Base-by-base conservation (phyloP, 805 yeast genomes). In the Barnettozyma vustinii region DNA sequence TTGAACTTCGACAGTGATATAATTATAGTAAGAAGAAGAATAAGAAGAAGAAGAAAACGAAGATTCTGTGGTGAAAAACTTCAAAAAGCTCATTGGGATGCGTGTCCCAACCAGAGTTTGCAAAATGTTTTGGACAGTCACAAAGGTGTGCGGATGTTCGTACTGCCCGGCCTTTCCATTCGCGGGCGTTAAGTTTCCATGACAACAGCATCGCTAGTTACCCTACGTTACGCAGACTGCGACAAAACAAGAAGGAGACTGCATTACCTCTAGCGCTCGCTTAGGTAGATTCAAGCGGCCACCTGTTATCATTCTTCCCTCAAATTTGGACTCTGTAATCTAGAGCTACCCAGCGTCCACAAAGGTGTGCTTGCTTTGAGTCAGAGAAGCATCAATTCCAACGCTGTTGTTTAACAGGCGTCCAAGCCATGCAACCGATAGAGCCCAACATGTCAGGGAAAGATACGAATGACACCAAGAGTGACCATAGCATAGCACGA, bases 1-100 rank as follows among this genome's bases (percentile, higher is more conserved):
- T 64, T 73, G 61, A 59, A 56, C 39, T 45, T 40, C 21, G 18
- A 21, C 23, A 21, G 8, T 26, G 39, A 19, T 18, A 5, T n/a
- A 13, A 15, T 4, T 9, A 13, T 30, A 9, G n/a, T 15, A 30
- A 15, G 16, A 30, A 30, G 32, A 30, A 13, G 16, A 4, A 7
- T 27, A 5, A 27, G 32, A 26, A 33, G 12, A 10, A 44, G 33
- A 19, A n/a, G 12, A n/a, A 20, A 10, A 30, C 16, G 12, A 27
- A 30, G 13, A 23, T 9, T 21, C 12, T 20, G 23, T 23, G 26
- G 8, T 23, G 25, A 23, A 39, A 37, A 32, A 32, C 13, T 42
- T 15, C 30, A 26, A 10, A 26, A 26, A 10, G n/a, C 6, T 13
- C n/a, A 13, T 5, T 30, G 3, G 2, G 33, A 30, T 40, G 25